Percentiles rank a stretch among this genome's conserved stretches.
Evolutionary conservation across 768 basidiomycete species (phyloP).

Genomic region (Suillus sp.): DNA sequence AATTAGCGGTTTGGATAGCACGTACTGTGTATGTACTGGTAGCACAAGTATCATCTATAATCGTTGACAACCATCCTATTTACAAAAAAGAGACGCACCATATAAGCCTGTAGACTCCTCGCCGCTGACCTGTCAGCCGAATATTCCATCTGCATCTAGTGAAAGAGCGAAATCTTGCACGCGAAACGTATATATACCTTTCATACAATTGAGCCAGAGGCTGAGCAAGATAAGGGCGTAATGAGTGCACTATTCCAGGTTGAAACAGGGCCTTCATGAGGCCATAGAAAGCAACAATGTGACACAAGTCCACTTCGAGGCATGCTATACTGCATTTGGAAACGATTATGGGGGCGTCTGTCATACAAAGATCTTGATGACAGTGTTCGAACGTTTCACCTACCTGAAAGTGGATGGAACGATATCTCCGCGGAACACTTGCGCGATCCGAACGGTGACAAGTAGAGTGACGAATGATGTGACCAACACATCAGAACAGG

Average conservation of each 20-base stretch:
- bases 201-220: not conserved
- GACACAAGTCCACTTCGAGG: not conserved
- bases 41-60: too few relatives aligned
- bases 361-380: not conserved
- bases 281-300: not conserved
- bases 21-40: too few relatives aligned
- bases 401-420: not conserved
- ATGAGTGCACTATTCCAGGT: not conserved
- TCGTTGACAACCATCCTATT: too few relatives aligned
- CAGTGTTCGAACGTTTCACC: not conserved
- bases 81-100: too few relatives aligned
- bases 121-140: too few relatives aligned
- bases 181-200: not conserved
- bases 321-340: not conserved
- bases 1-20: too few relatives aligned
- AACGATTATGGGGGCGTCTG: not conserved
- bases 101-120: too few relatives aligned
- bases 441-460: not conserved
- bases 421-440: not conserved
- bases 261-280: not conserved
- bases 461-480: not conserved
- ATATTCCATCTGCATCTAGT: too few relatives aligned
- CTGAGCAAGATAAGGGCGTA: not conserved
- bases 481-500: not conserved
- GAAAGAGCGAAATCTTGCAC: not conserved